Conservation (phyloP, 139 green algal species). For the Chlamydomonas schloesseri region DNA sequence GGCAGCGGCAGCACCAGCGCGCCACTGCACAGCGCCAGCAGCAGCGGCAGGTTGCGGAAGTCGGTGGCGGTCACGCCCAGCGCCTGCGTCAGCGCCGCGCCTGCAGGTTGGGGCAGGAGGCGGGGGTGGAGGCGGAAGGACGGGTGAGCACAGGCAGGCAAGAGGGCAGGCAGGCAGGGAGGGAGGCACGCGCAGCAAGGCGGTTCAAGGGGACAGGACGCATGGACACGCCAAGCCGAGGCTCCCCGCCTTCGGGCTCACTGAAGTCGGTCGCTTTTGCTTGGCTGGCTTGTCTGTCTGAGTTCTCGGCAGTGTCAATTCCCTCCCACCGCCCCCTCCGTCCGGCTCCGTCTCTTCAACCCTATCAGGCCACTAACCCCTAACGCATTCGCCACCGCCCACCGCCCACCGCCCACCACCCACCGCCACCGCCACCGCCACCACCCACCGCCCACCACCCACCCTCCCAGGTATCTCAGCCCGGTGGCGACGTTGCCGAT, state of each 20-base stretch:
- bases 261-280: too few species aligned
- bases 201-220: too few species aligned
- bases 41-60: conserved; percentile 75
- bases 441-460: not conserved
- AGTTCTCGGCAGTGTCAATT: too few species aligned
- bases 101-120: not conserved
- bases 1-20: conserved; percentile 44
- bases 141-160: not conserved
- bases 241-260: too few species aligned
- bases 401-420: not conserved
- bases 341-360: too few species aligned
- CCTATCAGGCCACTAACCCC: too few species aligned
- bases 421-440: not conserved
- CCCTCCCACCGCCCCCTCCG: too few species aligned
- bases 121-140: not conserved
- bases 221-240: too few species aligned
- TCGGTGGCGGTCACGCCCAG: conserved; percentile 62
- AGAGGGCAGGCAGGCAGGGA: not conserved
- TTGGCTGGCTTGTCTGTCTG: too few species aligned
- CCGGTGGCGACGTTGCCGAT: not conserved
- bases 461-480: not conserved
- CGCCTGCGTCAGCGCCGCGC: conserved; percentile 63
- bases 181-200: too few species aligned
- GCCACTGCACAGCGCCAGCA: conserved; percentile 52
- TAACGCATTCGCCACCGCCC: too few species aligned